phyloP scores from a whole-genome alignment of 768 basidiomycete species.

The Fistulinella prunicolor region DNA sequence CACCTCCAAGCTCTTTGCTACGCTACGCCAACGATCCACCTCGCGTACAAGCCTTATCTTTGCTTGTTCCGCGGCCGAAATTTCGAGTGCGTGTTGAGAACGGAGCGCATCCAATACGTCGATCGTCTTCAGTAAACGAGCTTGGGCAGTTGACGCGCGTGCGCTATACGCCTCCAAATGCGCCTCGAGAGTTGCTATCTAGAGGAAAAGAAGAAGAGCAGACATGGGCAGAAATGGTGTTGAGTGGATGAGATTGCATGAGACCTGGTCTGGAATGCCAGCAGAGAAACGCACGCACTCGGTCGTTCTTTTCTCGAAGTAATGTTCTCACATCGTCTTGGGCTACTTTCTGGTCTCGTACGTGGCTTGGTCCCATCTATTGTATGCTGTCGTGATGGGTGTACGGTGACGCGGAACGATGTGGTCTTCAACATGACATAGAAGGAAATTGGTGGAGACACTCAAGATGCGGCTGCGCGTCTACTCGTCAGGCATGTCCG shows the following conservation, averaged over 20 bases:
- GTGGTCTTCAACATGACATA: slow-evolving; percentile 11
- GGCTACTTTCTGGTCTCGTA: slow-evolving; percentile 14
- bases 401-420: neutral
- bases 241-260: too few relatives aligned
- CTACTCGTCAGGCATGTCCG: too few relatives aligned
- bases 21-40: slow-evolving; percentile 33
- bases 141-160: slow-evolving; percentile 41
- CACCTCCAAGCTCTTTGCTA: slow-evolving; percentile 36
- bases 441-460: slow-evolving; percentile 14
- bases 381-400: slow-evolving; percentile 2
- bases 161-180: slow-evolving; percentile 37
- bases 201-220: neutral
- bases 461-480: too few relatives aligned
- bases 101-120: slow-evolving; percentile 48
- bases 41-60: slow-evolving; percentile 37
- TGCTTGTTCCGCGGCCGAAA: slow-evolving; percentile 32
- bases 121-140: slow-evolving; percentile 46
- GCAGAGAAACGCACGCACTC: slow-evolving; percentile 14
- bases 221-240: neutral
- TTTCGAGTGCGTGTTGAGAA: slow-evolving; percentile 38
- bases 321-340: slow-evolving; percentile 18
- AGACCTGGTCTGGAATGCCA: too few relatives aligned
- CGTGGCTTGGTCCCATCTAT: slow-evolving; percentile 26
- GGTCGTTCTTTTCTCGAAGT: slow-evolving; percentile 27
- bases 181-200: slow-evolving; percentile 31